Evolutionary conservation across 306 rosid species (phyloP).

Genomic region (Trifolium pratense): DNA sequence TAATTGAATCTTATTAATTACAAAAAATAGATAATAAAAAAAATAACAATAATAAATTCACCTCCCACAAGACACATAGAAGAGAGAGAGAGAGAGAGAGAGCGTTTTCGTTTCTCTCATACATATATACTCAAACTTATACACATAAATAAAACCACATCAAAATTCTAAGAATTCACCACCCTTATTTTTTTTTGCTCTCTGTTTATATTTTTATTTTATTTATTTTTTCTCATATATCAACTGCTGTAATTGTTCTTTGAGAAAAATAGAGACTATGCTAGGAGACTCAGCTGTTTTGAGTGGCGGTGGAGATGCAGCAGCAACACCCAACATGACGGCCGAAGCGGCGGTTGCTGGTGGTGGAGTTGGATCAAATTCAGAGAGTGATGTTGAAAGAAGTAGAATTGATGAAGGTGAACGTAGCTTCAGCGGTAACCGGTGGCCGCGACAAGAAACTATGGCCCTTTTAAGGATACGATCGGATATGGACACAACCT

Average conservation of each 20-base stretch:
- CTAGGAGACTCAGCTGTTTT: constrained; percentile 66
- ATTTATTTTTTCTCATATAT: constrained; percentile 36
- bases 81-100: constrained; percentile 28
- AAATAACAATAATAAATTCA: constrained; percentile 67
- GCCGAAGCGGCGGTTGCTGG: constrained; percentile 13
- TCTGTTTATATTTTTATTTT: constrained; percentile 44
- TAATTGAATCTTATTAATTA: constrained; percentile 32
- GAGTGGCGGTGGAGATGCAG: constrained; percentile 51
- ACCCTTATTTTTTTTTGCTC: constrained; percentile 34
- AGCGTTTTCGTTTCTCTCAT: constrained; percentile 42
- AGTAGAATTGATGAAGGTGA: constrained; percentile 65
- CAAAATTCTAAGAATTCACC: constrained; percentile 71
- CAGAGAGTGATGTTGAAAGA: constrained; percentile 62
- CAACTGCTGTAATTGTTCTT: constrained; percentile 64
- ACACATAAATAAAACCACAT: constrained; percentile 59
- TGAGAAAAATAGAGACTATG: constrained; percentile 51
- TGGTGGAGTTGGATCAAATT: constrained; percentile 59
- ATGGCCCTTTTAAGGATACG: constrained; percentile 86
- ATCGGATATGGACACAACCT: constrained; percentile 83
- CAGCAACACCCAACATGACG: constrained; percentile 37
- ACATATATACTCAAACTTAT: constrained; percentile 8
- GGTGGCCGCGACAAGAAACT: constrained; percentile 97
- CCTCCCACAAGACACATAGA: constrained; percentile 17
- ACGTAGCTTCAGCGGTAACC: constrained; percentile 78
- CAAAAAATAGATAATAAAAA: not conserved